Evolutionary conservation across 2,329 filamentous ascomycete species (phyloP).

Genomic region (Oidium heveae): DNA sequence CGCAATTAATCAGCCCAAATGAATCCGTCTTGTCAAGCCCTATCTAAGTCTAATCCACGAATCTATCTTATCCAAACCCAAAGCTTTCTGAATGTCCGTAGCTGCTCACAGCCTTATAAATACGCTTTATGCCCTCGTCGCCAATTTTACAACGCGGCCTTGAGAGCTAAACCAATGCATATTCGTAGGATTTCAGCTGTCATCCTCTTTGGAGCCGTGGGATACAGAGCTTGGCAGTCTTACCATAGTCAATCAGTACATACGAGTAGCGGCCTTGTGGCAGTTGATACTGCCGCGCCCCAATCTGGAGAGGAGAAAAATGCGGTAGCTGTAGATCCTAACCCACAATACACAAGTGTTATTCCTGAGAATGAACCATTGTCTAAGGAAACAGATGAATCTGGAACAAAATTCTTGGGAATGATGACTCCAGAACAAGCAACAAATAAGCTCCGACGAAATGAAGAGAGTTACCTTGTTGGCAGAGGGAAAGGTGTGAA

Average conservation of each 20-base stretch:
- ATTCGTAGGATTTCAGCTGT: conserved; percentile 38
- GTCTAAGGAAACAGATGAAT: conserved; percentile 66
- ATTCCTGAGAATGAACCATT: conserved; percentile 69
- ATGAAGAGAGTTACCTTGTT: conserved; percentile 79
- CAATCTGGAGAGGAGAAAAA: conserved; percentile 22
- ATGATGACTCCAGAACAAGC: conserved; percentile 94
- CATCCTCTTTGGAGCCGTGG: conserved; percentile 40
- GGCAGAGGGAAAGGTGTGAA: conserved; percentile 76
- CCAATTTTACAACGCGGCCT: not conserved
- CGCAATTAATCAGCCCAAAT: too few relatives aligned
- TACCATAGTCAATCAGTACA: conserved; percentile 23
- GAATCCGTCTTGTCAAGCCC: too few relatives aligned
- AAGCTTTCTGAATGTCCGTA: conserved; percentile 26
- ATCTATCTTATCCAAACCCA: conserved; percentile 18
- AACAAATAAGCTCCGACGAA: conserved; percentile 64
- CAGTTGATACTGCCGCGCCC: conserved; percentile 10
- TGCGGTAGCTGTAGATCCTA: conserved; percentile 69
- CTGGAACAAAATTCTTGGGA: conserved; percentile 66
- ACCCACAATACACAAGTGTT: conserved; percentile 70
- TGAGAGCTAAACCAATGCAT: conserved; percentile 36
- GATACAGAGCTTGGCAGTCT: conserved; percentile 53
- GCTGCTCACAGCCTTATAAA: conserved; percentile 16
- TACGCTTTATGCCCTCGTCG: conserved; percentile 20
- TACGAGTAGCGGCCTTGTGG: conserved; percentile 2
- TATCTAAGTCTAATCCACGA: too few relatives aligned